Conservation (phyloP, 768 basidiomycete species). For the Dentipellis fragilis region DNA sequence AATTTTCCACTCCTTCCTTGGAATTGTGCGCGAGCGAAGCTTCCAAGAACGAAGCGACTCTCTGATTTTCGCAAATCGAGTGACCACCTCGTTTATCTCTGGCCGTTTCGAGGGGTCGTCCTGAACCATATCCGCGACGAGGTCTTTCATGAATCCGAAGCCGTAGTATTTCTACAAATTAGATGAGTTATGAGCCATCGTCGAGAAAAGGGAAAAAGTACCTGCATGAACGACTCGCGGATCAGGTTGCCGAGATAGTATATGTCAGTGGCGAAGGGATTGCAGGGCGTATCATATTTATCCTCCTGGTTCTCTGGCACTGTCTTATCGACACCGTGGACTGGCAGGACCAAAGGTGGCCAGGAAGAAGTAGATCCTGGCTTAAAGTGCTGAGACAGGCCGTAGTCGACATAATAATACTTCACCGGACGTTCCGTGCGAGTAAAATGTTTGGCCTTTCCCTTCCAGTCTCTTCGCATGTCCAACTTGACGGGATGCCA, state of each 20-base stretch:
- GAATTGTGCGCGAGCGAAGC: not conserved
- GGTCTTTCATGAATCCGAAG: constrained; percentile 17
- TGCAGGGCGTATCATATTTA: not conserved
- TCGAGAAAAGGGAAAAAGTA: not conserved
- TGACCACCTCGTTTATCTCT: constrained; percentile 9
- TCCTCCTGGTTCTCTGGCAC: constrained; percentile 6
- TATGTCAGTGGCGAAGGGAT: constrained; percentile 9
- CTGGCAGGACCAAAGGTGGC: constrained; percentile 1
- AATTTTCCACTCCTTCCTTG: not conserved
- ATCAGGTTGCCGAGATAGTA: constrained; percentile 8
- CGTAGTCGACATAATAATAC: constrained; percentile 8
- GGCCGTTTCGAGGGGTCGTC: constrained; percentile 19
- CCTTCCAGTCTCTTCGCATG: constrained; percentile 1
- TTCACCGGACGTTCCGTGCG: not conserved
- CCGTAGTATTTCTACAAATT: constrained; percentile 12
- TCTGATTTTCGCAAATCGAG: not conserved
- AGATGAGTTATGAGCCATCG: no score
- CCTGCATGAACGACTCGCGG: not conserved
- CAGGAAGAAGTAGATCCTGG: constrained; percentile 1
- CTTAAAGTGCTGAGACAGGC: constrained; percentile 3
- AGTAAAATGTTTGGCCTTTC: not conserved
- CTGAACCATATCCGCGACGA: constrained; percentile 19
- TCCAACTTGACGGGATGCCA: constrained; percentile 4
- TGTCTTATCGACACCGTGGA: constrained; percentile 7
- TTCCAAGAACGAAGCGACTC: constrained; percentile 1